These are phyloP conservation scores for Microthlaspi erraticum DNA, from an alignment of 345 rosid species.

Conservation along the genomic window DNA sequence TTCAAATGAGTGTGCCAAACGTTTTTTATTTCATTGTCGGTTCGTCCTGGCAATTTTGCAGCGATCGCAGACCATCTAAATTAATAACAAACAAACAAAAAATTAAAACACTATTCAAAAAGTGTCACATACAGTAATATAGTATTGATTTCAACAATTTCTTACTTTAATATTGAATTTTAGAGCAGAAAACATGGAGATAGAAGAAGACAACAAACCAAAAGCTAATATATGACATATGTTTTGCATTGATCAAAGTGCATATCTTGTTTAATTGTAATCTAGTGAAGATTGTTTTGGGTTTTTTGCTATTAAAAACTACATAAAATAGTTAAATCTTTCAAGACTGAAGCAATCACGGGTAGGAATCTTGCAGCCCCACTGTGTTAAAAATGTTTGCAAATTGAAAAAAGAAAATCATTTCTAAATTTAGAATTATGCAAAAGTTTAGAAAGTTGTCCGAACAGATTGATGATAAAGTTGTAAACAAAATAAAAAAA, in stretches of 20 bases:
- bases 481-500: neutral
- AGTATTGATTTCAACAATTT: conserved; percentile 31
- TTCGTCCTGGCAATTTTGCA: conserved; percentile 75
- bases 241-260: conserved; percentile 39
- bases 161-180: conserved; percentile 18
- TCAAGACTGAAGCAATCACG: conserved; percentile 33
- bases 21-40: conserved; percentile 87
- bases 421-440: neutral
- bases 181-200: conserved; percentile 28
- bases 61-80: conserved; percentile 90
- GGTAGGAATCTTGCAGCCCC: conserved; percentile 6
- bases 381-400: conserved; percentile 13
- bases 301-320: neutral
- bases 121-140: neutral
- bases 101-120: conserved; percentile 13
- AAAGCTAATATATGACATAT: conserved; percentile 33
- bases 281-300: conserved; percentile 7
- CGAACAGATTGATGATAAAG: neutral
- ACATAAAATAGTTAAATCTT: neutral
- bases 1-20: conserved; percentile 88
- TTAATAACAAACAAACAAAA: conserved; percentile 34
- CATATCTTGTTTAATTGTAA: conserved; percentile 22
- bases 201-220: conserved; percentile 33
- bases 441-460: neutral
- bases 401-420: neutral